Evolutionary conservation across 139 green algal species (phyloP).

Genomic region (Coelastrella sp.): DNA sequence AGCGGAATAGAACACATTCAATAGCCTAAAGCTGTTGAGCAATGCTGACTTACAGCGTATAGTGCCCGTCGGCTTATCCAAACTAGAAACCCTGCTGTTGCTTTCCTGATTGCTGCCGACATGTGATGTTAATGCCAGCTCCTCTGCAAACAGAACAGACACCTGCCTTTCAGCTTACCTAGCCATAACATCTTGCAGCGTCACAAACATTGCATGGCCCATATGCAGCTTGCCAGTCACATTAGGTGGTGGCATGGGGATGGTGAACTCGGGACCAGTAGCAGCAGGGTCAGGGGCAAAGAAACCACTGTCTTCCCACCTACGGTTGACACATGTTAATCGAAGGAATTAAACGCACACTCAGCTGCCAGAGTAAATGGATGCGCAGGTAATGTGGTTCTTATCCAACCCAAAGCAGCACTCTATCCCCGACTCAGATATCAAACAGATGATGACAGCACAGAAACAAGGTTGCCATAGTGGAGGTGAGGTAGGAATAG

Average conservation of each 20-base stretch:
- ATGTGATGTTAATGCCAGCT: not conserved
- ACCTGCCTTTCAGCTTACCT: not conserved
- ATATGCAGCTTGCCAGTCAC: conserved; percentile 99
- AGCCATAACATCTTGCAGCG: conserved; percentile 68
- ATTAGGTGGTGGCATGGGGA: conserved; percentile 99
- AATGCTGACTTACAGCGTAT: not conserved
- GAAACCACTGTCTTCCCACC: conserved; percentile 92
- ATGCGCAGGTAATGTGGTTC: no score
- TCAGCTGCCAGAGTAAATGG: not conserved
- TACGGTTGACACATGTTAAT: conserved; percentile 40
- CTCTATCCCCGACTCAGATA: no score
- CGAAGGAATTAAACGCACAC: not conserved
- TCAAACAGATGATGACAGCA: no score
- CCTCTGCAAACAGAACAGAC: no score
- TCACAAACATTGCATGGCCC: conserved; percentile 93
- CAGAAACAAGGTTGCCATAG: no score
- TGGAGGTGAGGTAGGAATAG: no score
- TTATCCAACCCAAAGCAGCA: no score
- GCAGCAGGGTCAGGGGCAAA: conserved; percentile 74
- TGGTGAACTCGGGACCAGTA: conserved; percentile 83
- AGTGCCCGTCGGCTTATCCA: no score
- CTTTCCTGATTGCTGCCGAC: no score
- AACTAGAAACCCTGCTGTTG: no score
- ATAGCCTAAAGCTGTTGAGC: not conserved
- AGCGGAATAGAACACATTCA: not conserved